Conservation (phyloP, 805 yeast species). For the Yarrowia sp. region DNA sequence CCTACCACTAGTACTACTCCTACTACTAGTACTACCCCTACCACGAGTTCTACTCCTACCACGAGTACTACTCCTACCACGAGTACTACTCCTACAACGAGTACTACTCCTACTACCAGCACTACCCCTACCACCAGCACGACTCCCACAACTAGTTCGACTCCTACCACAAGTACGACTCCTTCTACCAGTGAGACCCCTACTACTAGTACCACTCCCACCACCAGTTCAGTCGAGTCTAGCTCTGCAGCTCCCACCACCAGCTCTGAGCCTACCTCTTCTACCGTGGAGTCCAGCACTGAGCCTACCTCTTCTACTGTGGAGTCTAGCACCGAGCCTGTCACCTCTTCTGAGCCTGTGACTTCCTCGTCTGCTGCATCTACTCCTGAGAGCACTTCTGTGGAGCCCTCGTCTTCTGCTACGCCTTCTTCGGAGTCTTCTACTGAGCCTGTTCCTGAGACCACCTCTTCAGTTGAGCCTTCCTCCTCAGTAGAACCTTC, state of each 20-base stretch:
- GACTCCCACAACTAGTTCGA: background rate
- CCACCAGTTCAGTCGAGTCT: background rate
- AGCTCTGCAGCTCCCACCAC: background rate
- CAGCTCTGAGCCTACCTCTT: background rate
- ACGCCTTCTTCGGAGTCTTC: no score
- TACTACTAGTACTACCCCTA: background rate
- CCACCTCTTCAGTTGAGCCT: background rate
- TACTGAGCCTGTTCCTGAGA: background rate
- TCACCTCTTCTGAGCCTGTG: no score
- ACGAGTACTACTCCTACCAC: background rate
- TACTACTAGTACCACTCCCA: background rate
- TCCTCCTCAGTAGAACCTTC: background rate
- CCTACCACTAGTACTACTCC: background rate
- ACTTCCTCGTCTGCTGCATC: no score
- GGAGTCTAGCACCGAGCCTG: background rate
- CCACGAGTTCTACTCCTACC: background rate
- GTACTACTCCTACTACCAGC: background rate
- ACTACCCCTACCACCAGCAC: background rate
- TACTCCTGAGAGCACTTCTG: background rate
- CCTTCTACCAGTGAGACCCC: background rate
- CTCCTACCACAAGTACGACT: background rate
- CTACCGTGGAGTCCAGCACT: background rate
- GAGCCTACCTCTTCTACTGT: background rate
- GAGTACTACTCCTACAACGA: background rate
- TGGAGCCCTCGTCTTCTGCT: background rate